Conservation (phyloP, 306 rosid genomes). For the Castanea crenata region DNA sequence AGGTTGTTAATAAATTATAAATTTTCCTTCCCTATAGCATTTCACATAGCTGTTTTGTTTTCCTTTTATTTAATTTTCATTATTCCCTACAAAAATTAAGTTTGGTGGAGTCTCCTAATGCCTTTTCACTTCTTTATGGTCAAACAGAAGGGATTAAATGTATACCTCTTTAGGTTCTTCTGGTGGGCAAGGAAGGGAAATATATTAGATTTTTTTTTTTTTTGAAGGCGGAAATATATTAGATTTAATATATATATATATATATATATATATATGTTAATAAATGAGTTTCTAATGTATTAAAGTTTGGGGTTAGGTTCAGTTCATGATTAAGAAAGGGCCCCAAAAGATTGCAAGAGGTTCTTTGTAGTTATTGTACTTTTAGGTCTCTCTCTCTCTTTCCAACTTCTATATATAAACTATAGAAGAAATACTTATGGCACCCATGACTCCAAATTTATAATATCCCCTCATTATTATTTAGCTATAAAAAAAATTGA, state of each 20-base stretch:
- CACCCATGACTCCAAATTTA: constrained; percentile 30
- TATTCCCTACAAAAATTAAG: background rate
- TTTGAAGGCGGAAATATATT: background rate
- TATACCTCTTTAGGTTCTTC: background rate
- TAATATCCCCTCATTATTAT: constrained; percentile 26
- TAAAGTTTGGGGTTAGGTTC: constrained; percentile 33
- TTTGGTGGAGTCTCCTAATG: background rate
- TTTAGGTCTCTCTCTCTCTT: background rate
- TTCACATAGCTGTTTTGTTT: no score
- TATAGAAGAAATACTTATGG: constrained; percentile 29
- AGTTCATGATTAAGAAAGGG: constrained; percentile 42
- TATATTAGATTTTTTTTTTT: background rate
- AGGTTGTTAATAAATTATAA: background rate
- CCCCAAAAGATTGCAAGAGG: constrained; percentile 42
- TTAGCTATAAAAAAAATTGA: constrained; percentile 24
- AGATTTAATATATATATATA: no score
- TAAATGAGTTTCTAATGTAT: background rate
- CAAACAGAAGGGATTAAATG: background rate
- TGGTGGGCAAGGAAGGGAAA: constrained; percentile 23
- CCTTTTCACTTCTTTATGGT: constrained; percentile 15
- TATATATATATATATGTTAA: no score
- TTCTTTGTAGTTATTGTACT: constrained; percentile 1
- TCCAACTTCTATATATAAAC: constrained; percentile 6
- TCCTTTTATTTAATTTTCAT: background rate
- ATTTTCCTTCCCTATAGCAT: no score